phyloP scores from a whole-genome alignment of 2,329 filamentous ascomycete species.

The Anthostomella pinea region DNA sequence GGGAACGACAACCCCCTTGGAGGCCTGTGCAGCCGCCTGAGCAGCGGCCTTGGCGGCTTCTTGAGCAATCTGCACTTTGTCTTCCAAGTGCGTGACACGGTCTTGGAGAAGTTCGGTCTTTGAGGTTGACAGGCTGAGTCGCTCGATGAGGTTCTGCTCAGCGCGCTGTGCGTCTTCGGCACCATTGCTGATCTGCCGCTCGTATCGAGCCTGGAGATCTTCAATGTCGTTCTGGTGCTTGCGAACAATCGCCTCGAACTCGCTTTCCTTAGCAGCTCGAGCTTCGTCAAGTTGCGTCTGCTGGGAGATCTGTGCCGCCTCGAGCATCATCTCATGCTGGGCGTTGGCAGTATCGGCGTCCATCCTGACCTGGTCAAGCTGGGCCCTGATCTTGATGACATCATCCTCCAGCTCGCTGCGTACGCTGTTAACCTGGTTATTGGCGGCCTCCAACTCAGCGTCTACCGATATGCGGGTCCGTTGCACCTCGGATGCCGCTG shows the following conservation, averaged over 20 bases:
- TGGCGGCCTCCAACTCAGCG: conserved; percentile 77
- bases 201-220: conserved; percentile 72
- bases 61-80: conserved; percentile 86
- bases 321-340: conserved; percentile 78
- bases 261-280: conserved; percentile 41
- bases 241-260: conserved; percentile 33
- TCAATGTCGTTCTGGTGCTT: conserved; percentile 69
- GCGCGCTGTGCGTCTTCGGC: conserved; percentile 78
- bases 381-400: conserved; percentile 65
- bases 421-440: conserved; percentile 80
- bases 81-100: conserved; percentile 78
- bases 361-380: conserved; percentile 74
- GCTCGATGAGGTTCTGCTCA: conserved; percentile 77
- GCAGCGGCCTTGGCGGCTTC: conserved; percentile 82
- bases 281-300: conserved; percentile 44
- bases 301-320: conserved; percentile 73
- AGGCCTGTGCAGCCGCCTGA: conserved; percentile 49
- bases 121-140: conserved; percentile 76
- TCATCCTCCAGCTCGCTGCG: conserved; percentile 81
- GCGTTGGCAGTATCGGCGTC: conserved; percentile 79
- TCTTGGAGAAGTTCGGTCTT: conserved; percentile 86
- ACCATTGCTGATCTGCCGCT: conserved; percentile 68
- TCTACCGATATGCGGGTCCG: conserved; percentile 77
- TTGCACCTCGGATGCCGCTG: conserved; percentile 75
- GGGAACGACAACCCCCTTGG: conserved; percentile 34